Evolutionary conservation across 148 eudicot genomes (phyloP), one percentile per base, ranked within the genome.

Genomic region (Salicornia ramosissima): DNA sequence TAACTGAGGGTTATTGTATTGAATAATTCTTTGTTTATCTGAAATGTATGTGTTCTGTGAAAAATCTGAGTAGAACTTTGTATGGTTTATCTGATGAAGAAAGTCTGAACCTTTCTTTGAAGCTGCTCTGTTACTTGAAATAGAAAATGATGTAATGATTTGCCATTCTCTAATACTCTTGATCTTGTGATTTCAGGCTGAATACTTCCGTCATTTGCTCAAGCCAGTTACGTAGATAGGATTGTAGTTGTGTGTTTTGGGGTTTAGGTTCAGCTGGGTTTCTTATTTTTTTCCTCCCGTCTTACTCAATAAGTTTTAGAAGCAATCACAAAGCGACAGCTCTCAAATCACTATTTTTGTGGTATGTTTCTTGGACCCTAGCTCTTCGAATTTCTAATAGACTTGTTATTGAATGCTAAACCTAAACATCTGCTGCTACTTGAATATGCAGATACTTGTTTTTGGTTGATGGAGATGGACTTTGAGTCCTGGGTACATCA

Each of bases 161-260:
- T 56, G 47, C n/a, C 62, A 55, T 31, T 70, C 54, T 65, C 69
- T 72, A 72, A 53, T 52, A 16, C 64, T 33, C 30, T 75, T 83
- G 33, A 14, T 77, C 74, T 64, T 50, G 50, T 9, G 45, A 39
- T 62, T 86, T 88, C 97, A 93, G 98, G 98, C 98, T 46, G 98
- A 93, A 72, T 93, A 93, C 79, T 93, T 93, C 67, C 92, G 98
- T 34, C 94, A 85, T 43, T 87, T 93, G 84, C 85, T 93, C 30
- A 93, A 93, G 81, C 98, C 98, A 42, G 96, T 93, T 16, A 93
- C 98, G 98, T 93, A 93, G 95, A 71, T 77, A 43, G 42, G 53
- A 60, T 81, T 71, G 11, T 67, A 77, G 80, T 71, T 67, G 43
- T 55, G 60, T 49, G 50, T 64, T 28, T 45, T 70, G 66, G 84